Percentiles rank a stretch among this genome's conserved stretches.
Evolutionary conservation across 768 basidiomycete species (phyloP).

Genomic region (Pisolithus tinctorius): DNA sequence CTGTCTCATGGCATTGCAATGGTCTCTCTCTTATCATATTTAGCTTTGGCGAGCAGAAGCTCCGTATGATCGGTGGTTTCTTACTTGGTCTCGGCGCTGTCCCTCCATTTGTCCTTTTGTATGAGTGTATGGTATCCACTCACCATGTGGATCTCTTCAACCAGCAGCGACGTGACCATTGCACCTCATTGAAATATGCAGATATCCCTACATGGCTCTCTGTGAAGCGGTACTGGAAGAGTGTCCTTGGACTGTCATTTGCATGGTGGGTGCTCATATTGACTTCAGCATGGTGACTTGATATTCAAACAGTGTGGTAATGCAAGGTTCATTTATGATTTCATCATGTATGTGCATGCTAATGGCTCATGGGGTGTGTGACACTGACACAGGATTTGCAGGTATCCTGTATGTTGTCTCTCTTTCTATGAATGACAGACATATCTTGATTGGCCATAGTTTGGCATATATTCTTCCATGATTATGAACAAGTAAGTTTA

Average conservation of each 20-base stretch:
- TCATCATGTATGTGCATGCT: constrained; percentile 52
- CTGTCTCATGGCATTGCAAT: constrained; percentile 6
- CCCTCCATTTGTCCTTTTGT: constrained; percentile 66
- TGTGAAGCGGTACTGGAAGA: too few relatives aligned
- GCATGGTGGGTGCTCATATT: constrained; percentile 46
- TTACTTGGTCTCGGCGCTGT: constrained; percentile 80
- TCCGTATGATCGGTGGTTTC: constrained; percentile 81
- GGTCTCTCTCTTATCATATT: neutral
- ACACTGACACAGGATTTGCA: constrained; percentile 15
- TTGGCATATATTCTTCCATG: constrained; percentile 76
- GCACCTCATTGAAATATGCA: too few relatives aligned
- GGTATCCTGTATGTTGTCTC: constrained; percentile 52
- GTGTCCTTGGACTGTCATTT: too few relatives aligned
- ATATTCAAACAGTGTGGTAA: neutral
- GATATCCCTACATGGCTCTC: too few relatives aligned
- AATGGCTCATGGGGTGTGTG: neutral
- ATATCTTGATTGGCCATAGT: constrained; percentile 33
- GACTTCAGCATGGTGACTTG: neutral
- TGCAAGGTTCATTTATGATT: constrained; percentile 43
- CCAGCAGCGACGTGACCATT: too few relatives aligned
- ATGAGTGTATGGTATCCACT: too few relatives aligned
- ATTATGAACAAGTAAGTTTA: constrained; percentile 52
- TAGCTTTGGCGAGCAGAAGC: constrained; percentile 72
- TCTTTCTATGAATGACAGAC: neutral
- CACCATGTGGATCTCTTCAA: too few relatives aligned